Base-by-base conservation (phyloP, 805 yeast genomes). In the Candida hispaniensis region DNA sequence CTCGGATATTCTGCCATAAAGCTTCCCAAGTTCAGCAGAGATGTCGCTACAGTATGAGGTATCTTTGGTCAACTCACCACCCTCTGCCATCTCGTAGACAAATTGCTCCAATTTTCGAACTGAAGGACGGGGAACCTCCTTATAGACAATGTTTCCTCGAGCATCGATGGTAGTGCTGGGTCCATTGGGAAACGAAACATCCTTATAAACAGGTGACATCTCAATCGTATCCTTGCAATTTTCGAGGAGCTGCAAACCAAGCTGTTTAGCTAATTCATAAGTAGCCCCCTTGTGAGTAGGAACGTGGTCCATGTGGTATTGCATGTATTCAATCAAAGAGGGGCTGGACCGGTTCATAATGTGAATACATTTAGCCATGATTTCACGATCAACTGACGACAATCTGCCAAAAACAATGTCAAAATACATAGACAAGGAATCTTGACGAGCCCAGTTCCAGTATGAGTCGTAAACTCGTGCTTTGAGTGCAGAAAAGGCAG, bases 401-500 rank as follows among this genome's bases (percentile, higher is more conserved):
- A 79, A 71, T 45, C 81, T 78, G 58, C 98, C 98, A 59, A 91
- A 93, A 49, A 91, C 85, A 51, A 91, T 85, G 61, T 91, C 96
- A 56, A 73, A 91, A 64, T 81, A 91, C 82, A 91, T 78, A 32
- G 85, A 73, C 49, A 91, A 66, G 42, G 91, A 80, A 58, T 91
- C 94, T 67, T 91, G 98, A 61, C 96, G 81, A 30, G 97, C 96
- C 98, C 98, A 91, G 62, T 93, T 93, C 98, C 98, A 91, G 62
- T 86, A 85, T 14, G 96, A 85, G 62, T 91, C 97, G 60, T 88
- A 91, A 38, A 79, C 75, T 66, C 98, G 80, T 17, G 96, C 94
- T 67, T 91, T 91, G 63, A 80, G 71, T 43, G 88, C 69, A 18
- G 94, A 80, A 64, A 91, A 91, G 4, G 78, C 74, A 25, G 97